These are phyloP conservation scores for Takakia lepidozioides DNA, from an alignment of 225 moss, liverwort and hornwort genomes.

Conservation along the genomic window DNA sequence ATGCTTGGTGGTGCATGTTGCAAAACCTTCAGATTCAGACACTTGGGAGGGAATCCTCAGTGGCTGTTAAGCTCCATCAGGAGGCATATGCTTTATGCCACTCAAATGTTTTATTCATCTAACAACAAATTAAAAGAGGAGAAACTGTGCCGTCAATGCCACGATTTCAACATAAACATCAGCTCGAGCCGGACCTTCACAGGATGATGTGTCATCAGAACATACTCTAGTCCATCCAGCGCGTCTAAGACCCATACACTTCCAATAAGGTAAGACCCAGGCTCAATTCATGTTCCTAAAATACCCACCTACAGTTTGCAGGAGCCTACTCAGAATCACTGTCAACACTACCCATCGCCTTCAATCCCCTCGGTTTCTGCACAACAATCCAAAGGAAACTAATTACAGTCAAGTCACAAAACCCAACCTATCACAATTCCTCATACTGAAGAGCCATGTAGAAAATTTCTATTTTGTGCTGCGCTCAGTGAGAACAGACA, in stretches of 20 bases:
- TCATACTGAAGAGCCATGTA: too few species aligned
- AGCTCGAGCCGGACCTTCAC: slow-evolving; percentile 24
- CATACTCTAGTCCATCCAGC: slow-evolving; percentile 18
- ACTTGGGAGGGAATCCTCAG: too few species aligned
- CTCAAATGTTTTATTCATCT: too few species aligned
- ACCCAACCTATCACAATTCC: not conserved
- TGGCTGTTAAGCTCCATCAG: too few species aligned
- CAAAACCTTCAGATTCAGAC: too few species aligned
- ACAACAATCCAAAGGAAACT: slow-evolving; percentile 4
- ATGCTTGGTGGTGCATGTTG: too few species aligned
- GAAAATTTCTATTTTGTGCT: too few species aligned
- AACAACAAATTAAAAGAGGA: too few species aligned
- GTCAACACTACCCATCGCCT: slow-evolving; percentile 92
- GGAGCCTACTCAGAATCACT: slow-evolving; percentile 80
- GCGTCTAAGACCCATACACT: slow-evolving; percentile 17
- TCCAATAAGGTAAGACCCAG: slow-evolving; percentile 10
- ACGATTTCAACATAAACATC: slow-evolving; percentile 16
- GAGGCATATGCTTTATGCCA: too few species aligned
- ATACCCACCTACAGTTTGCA: too few species aligned
- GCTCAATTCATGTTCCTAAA: slow-evolving; percentile 11
- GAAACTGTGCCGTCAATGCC: too few species aligned
- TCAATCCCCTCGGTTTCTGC: slow-evolving; percentile 98
- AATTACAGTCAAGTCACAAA: not conserved
- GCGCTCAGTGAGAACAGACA: too few species aligned
- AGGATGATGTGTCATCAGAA: slow-evolving; percentile 15